Evolutionary conservation across 2,329 filamentous ascomycete species (phyloP), one percentile per base, ranked within the genome.

Genomic region (Dothideomycetidae sp.): DNA sequence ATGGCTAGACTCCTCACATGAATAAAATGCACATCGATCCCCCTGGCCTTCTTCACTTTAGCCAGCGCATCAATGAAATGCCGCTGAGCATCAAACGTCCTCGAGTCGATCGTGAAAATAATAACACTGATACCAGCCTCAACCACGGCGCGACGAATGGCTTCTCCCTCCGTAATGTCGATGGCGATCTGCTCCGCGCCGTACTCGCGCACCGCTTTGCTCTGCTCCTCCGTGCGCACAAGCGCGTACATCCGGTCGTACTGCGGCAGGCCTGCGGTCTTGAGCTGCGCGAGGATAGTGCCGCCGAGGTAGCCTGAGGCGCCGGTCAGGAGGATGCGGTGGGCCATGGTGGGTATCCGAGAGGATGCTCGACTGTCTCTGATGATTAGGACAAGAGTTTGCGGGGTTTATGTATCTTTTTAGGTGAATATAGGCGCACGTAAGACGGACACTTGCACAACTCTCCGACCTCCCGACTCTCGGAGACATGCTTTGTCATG

Each of bases 261-360:
- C 4, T 56, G 28, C 0, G 62, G 60, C 1, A 71, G 57, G 2
- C 52, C 46, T 16, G 58, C 53, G 3, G 42, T 37, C 1, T 49
- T 44, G 42, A 59, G 55, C 4, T 54, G 55, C 5, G 61, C 58
- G 4, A 71, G 60, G 2, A 71, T 50, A 0, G 58, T 61, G 2
- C 68, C 68, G 14, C 68, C 68, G 0, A 71, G 61, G 39, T 71
- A 71, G 15, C 68, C 68, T 0, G 67, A 69, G 17, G 47, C 65
- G 5, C 67, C 68, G 0, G 68, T 71, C 31, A 71, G 54, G 18
- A 70, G 59, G 35, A 69, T 58, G 31, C 63, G 62, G 40, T 51
- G 52, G 31, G 47, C 33, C 51, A 53, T 54, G 48, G 5, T 36
- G 13, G 31, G n/a, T n/a, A n/a, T n/a, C n/a, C n/a, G n/a, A n/a